Percentiles rank a stretch among this genome's conserved stretches.
Evolutionary conservation across 768 basidiomycete species (phyloP).

Genomic region (Termitomyces sp.): DNA sequence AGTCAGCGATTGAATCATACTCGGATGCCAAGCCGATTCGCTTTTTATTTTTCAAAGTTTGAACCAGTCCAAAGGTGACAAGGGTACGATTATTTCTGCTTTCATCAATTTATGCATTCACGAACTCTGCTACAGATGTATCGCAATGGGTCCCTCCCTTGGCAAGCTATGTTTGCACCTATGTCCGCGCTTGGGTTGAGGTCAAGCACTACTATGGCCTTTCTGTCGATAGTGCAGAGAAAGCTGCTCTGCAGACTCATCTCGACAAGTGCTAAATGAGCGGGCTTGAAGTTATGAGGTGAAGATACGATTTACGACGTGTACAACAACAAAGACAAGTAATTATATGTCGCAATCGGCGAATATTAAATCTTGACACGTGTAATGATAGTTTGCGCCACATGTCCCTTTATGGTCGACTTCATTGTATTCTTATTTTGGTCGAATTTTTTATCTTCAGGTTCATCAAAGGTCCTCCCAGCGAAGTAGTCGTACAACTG

Average conservation of each 20-base stretch:
- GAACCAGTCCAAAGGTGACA: slow-evolving; percentile 49
- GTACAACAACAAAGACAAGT: background rate
- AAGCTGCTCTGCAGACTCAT: slow-evolving; percentile 40
- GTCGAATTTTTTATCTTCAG: background rate
- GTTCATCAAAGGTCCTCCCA: background rate
- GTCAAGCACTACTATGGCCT: slow-evolving; percentile 50
- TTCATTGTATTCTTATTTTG: background rate
- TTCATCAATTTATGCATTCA: too few relatives aligned
- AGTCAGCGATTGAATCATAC: slow-evolving; percentile 7
- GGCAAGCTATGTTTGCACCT: slow-evolving; percentile 47
- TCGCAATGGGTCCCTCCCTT: slow-evolving; percentile 50
- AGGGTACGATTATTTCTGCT: slow-evolving; percentile 22
- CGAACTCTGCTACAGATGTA: slow-evolving; percentile 29
- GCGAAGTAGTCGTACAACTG: background rate
- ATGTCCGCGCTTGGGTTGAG: slow-evolving; percentile 50
- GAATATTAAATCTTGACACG: background rate
- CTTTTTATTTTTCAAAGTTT: slow-evolving; percentile 20
- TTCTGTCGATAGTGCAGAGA: slow-evolving; percentile 48
- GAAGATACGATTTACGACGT: background rate
- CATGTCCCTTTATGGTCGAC: background rate
- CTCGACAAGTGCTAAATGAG: slow-evolving; percentile 17
- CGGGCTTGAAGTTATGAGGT: background rate
- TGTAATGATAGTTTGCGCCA: background rate
- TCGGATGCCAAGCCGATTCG: background rate
- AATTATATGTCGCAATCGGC: background rate